Conservation (phyloP, 2,329 filamentous ascomycete genomes). For the Venturiaceae sp. region DNA sequence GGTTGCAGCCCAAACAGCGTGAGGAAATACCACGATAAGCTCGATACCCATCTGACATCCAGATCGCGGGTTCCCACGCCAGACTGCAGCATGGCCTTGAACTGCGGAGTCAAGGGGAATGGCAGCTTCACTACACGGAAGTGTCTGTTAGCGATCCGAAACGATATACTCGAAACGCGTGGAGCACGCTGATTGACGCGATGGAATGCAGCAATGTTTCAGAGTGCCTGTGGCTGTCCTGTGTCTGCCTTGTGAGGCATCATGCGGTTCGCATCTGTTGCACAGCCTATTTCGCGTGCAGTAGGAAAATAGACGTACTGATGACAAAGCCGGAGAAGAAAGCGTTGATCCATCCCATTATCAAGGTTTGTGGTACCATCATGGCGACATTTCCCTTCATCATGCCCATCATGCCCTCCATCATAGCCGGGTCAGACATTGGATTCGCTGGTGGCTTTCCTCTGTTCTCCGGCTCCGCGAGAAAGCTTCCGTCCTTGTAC, state of each 20-base stretch:
- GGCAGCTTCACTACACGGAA: constrained; percentile 70
- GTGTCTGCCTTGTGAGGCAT: background rate
- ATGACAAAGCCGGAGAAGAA: constrained; percentile 99
- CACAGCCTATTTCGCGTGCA: background rate
- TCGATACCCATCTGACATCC: constrained; percentile 97
- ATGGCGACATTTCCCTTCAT: constrained; percentile 99
- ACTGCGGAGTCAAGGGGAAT: constrained; percentile 95
- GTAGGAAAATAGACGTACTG: constrained; percentile 45
- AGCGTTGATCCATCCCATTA: constrained; percentile 99
- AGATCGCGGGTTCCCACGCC: constrained; percentile 92
- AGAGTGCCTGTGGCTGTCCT: background rate
- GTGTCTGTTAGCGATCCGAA: constrained; percentile 17
- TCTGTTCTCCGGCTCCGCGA: constrained; percentile 79
- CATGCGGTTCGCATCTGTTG: background rate
- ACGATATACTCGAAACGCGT: background rate
- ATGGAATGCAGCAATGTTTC: background rate
- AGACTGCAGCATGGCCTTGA: constrained; percentile 98
- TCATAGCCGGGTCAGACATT: constrained; percentile 87
- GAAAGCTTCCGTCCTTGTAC: constrained; percentile 76
- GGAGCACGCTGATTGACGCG: background rate
- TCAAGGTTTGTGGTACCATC: constrained; percentile 97
- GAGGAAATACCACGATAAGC: constrained; percentile 97
- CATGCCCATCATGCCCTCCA: constrained; percentile 99
- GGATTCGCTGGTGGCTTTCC: constrained; percentile 88
- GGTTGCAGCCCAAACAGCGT: constrained; percentile 95